Percentiles rank a stretch among this genome's conserved stretches.
phyloP scores from a whole-genome alignment of 2,329 filamentous ascomycete species.

The Pseudogymnoascus sp. region DNA sequence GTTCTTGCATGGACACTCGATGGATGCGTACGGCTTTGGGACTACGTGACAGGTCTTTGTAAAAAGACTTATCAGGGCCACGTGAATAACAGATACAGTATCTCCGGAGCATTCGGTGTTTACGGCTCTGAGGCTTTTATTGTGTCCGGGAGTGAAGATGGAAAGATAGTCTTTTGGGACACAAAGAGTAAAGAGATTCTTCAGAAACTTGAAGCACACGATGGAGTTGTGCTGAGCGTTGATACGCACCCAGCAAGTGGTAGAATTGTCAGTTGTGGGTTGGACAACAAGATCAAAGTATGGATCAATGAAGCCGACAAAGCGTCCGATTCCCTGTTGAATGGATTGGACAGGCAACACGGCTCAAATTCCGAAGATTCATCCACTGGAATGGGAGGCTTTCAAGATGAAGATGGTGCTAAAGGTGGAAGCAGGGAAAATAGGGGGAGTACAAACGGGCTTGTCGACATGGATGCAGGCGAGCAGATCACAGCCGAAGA shows the following conservation, averaged over 20 bases:
- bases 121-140: slow-evolving; percentile 56
- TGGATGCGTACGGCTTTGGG: slow-evolving; percentile 84
- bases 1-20: slow-evolving; percentile 90
- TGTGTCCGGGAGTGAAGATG: slow-evolving; percentile 81
- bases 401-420: not conserved
- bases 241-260: slow-evolving; percentile 50
- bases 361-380: not conserved
- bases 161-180: slow-evolving; percentile 81
- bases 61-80: slow-evolving; percentile 98
- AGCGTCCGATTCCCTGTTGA: not conserved
- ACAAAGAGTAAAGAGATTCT: slow-evolving; percentile 77
- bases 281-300: slow-evolving; percentile 55
- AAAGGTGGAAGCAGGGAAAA: not conserved
- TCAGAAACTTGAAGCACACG: slow-evolving; percentile 52
- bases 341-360: not conserved
- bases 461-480: not conserved
- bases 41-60: slow-evolving; percentile 84
- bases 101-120: slow-evolving; percentile 76
- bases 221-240: slow-evolving; percentile 59
- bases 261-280: slow-evolving; percentile 51
- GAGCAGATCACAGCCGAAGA: not conserved
- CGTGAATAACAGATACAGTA: slow-evolving; percentile 71
- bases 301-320: slow-evolving; percentile 43
- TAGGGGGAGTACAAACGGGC: not conserved
- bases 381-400: not conserved